Conservation (phyloP, 2,329 filamentous ascomycete genomes). For the Cladophialophora yegresii region DNA sequence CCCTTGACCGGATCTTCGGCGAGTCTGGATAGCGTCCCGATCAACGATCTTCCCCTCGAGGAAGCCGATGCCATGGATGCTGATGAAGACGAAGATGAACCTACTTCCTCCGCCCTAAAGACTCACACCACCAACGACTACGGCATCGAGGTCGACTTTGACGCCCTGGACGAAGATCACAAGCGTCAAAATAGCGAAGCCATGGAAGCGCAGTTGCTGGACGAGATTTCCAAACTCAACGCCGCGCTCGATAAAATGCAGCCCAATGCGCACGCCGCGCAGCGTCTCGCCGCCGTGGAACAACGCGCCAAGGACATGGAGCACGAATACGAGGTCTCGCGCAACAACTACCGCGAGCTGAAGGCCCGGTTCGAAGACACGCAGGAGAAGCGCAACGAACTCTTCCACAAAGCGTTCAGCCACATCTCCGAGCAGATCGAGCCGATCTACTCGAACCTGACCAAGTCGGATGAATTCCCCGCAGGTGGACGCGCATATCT, state of each 20-base stretch:
- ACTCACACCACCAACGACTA: slow-evolving; percentile 71
- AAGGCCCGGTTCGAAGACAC: slow-evolving; percentile 82
- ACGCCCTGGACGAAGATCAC: slow-evolving; percentile 76
- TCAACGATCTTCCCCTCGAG: slow-evolving; percentile 74
- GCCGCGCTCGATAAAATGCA: slow-evolving; percentile 89
- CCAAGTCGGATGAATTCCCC: slow-evolving; percentile 84
- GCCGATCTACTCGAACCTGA: slow-evolving; percentile 92
- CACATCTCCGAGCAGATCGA: slow-evolving; percentile 96
- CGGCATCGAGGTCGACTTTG: slow-evolving; percentile 87
- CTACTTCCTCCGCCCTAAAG: slow-evolving; percentile 51
- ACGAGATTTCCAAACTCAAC: slow-evolving; percentile 73
- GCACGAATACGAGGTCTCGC: slow-evolving; percentile 84
- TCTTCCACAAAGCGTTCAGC: slow-evolving; percentile 92
- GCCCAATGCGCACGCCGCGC: slow-evolving; percentile 93
- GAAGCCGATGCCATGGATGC: slow-evolving; percentile 92
- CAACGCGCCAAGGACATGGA: slow-evolving; percentile 79
- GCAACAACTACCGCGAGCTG: slow-evolving; percentile 69
- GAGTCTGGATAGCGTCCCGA: slow-evolving; percentile 76
- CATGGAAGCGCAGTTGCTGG: slow-evolving; percentile 72
- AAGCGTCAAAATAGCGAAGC: slow-evolving; percentile 74
- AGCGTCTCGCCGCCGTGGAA: slow-evolving; percentile 84
- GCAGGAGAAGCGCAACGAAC: slow-evolving; percentile 78
- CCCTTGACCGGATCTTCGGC: slow-evolving; percentile 73
- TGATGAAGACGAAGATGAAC: slow-evolving; percentile 70
- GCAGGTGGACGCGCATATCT: slow-evolving; percentile 87